phyloP scores from a whole-genome alignment of 148 eudicot species.

The Chenopodium berlandieri region DNA sequence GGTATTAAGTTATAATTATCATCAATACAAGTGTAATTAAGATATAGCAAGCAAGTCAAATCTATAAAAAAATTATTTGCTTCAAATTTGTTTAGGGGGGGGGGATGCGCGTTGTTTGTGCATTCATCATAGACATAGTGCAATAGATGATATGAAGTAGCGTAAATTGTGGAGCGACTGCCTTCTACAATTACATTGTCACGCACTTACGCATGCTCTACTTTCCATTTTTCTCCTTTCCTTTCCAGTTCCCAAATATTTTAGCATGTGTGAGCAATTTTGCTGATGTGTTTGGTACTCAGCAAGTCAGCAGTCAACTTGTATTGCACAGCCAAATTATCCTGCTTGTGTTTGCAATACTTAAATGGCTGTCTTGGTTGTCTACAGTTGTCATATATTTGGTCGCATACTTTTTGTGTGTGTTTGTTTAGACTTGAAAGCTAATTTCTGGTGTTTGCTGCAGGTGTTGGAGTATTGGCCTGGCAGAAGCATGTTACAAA shows the following conservation, averaged over 20 bases:
- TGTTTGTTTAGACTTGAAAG: background rate
- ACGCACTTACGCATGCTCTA: no score
- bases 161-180: background rate
- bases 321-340: no score
- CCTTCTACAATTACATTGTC: background rate
- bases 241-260: background rate
- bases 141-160: background rate
- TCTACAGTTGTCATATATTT: background rate
- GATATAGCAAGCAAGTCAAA: background rate
- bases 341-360: background rate
- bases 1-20: no score
- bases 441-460: slow-evolving; percentile 18
- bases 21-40: background rate
- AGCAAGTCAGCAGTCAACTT: no score
- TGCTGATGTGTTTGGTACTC: no score
- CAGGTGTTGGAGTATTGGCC: slow-evolving; percentile 95
- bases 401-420: background rate
- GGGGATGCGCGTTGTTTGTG: background rate
- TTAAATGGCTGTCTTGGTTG: slow-evolving; percentile 1
- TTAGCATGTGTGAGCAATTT: no score
- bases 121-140: background rate
- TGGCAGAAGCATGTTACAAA: slow-evolving; percentile 97
- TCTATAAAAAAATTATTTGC: background rate
- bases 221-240: background rate
- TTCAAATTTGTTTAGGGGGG: background rate